Evolutionary conservation across 352 stramenopile species (phyloP), one percentile per base, ranked within the genome.

Genomic region (Globisporangium yorkense): DNA sequence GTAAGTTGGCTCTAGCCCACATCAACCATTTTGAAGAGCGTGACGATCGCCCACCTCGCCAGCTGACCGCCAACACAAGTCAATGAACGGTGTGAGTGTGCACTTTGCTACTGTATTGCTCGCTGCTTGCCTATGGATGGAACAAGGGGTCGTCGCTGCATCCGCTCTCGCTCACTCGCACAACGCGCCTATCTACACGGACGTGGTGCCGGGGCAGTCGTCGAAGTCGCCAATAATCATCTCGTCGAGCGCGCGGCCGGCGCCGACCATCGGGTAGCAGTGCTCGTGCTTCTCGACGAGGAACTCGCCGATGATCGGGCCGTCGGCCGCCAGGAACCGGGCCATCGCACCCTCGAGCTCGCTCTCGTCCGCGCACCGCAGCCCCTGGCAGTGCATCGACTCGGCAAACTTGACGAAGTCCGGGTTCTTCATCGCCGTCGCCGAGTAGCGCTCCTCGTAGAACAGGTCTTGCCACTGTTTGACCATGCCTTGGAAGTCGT

Each of bases 401-500:
- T 96, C 80, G 3, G 95, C 95, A 58, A 98, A 88, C 63, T 92
- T 96, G 61, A 87, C 75, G 62, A 98, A 98, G 66, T 98, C 84
- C 8, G 95, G 95, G 74, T 97, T 98, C 63, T 86, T 92, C 88
- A 97, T 96, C 54, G 77, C 66, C 20, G 88, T 96, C 29, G 72
- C 74, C 54, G 89, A 95, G 72, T 97, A 97, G 40, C 94, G 88
- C 70, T 97, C 83, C 47, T 98, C 87, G 74, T 98, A 97, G 68
- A 98, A 98, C 59, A 98, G 78, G 59, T 96, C 87, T 72, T 98
- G 94, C 95, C 95, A 98, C 71, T 98, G 96, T 80, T 98, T 97
- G 54, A 98, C 95, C 95, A 98, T 98, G 68, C 96, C 96, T 79
- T 98, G 95, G 65, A 92, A 96, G 67, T 98, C 84, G 70, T 98